Evolutionary conservation across 2,329 filamentous ascomycete species (phyloP), one percentile per base, ranked within the genome.

Genomic region (Scedosporium minutisporum): DNA sequence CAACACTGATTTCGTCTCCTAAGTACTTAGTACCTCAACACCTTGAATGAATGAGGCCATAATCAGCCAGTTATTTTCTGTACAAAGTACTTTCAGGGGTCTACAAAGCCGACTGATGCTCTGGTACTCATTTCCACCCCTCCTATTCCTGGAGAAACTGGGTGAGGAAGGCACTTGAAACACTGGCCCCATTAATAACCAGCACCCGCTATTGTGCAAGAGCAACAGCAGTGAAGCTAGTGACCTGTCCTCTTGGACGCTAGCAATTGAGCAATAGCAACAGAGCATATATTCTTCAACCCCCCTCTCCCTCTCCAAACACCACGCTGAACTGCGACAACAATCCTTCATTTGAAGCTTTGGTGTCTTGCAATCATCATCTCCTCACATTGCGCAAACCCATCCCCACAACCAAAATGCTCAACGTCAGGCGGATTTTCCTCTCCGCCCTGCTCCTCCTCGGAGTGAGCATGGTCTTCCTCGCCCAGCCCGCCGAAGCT

Each of bases 401-500:
- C 33, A 60, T 51, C 60, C 57, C 27, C 33, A 12, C 61, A 10
- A 59, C 65, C 77, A 85, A 71, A 70, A 96, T 96, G 91, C 85
- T 91, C 73, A 88, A 83, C 72, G 71, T 93, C 64, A 85, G 89
- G 77, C 82, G 87, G 71, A 75, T 92, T 68, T 73, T 91, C 72
- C 80, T 88, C 74, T 86, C 89, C 71, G 80, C 88, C 70, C 81
- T 91, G 73, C 82, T 96, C 72, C 84, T 96, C 71, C 75, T 96
- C 70, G 87, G 90, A 70, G 80, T 93, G 70, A 82, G 83, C 68
- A 81, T 93, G 73, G 78, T 92, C 68, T 85, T 91, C 79, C 86
- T 96, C 73, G 82, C 88, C 68, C 87, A 91, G 76, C 83, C 85
- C 41, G 86, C 84, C 64, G 86, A 89, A 69, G 89, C 90, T 62